Conservation (phyloP, 2,329 filamentous ascomycete species). For the Calonectria pseudoturangicola region DNA sequence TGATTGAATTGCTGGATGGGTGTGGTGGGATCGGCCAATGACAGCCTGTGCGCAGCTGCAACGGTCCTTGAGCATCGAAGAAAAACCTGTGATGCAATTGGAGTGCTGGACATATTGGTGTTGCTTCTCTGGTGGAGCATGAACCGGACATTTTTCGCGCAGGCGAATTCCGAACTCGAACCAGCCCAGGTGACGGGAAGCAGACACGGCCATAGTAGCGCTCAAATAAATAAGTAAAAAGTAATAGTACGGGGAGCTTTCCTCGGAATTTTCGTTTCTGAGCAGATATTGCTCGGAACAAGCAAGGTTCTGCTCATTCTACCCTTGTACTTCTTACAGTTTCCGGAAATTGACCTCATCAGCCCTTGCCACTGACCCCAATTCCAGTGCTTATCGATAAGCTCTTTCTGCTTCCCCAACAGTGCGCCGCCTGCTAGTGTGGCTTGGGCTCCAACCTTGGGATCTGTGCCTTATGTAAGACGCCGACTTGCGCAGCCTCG, state of each 20-base stretch:
- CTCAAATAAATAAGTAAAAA: conserved; percentile 1
- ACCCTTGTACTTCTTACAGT: conserved; percentile 18
- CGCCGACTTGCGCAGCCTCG: conserved; percentile 22
- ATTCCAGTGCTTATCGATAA: conserved; percentile 54
- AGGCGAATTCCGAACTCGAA: conserved; percentile 36
- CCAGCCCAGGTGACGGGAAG: background rate
- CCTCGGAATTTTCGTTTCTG: conserved; percentile 27
- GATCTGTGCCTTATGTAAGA: conserved; percentile 50
- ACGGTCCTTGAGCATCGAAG: conserved; percentile 16
- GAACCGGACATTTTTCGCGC: conserved; percentile 18
- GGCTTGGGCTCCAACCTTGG: conserved; percentile 36
- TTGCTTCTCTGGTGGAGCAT: conserved; percentile 33
- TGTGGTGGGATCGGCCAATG: conserved; percentile 29
- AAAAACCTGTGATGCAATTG: conserved; percentile 19
- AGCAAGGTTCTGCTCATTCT: conserved; percentile 21
- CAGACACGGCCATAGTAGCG: background rate
- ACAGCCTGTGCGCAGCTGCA: background rate
- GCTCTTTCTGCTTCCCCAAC: conserved; percentile 29
- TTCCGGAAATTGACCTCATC: conserved; percentile 14
- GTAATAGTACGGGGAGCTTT: conserved; percentile 20
- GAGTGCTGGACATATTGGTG: conserved; percentile 10
- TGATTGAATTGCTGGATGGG: conserved; percentile 6
- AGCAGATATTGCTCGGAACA: conserved; percentile 29
- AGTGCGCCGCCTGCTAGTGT: conserved; percentile 14
- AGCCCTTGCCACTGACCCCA: background rate